phyloP scores from a whole-genome alignment of 2,329 filamentous ascomycete genomes.

The Colletotrichum sp. region DNA sequence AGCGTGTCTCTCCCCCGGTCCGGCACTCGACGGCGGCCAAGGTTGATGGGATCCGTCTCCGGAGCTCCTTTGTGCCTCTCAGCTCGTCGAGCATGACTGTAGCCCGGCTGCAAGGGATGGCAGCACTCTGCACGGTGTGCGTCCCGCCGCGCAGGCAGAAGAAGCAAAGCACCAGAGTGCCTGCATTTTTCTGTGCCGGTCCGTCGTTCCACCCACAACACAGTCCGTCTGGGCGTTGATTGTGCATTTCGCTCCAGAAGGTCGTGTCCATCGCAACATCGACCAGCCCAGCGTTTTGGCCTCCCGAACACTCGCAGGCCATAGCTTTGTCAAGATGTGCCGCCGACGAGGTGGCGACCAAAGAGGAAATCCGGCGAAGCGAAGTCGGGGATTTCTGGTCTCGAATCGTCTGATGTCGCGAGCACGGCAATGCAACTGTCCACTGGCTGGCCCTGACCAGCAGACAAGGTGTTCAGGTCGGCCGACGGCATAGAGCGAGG shows the following conservation, averaged over 20 bases:
- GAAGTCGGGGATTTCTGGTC: not conserved
- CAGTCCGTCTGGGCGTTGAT: not conserved
- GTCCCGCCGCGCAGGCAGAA: not conserved
- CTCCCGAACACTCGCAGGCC: not conserved
- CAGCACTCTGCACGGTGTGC: not conserved
- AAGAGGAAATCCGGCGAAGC: not conserved
- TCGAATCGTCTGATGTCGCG: not conserved
- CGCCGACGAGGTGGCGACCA: not conserved
- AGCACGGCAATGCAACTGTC: not conserved
- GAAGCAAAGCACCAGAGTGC: not conserved
- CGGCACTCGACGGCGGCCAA: not conserved
- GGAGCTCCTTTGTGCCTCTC: conserved; percentile 1
- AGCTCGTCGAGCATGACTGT: not conserved
- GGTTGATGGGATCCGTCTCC: not conserved
- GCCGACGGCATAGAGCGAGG: not conserved
- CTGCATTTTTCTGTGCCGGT: not conserved
- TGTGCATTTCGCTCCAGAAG: not conserved
- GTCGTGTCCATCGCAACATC: not conserved
- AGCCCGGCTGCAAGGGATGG: not conserved
- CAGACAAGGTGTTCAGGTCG: not conserved
- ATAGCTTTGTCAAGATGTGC: not conserved
- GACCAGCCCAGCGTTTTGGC: not conserved
- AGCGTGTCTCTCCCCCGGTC: not conserved
- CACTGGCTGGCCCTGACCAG: not conserved
- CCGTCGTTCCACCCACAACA: not conserved